These are phyloP conservation scores for Cryptomeria japonica DNA, from an alignment of 75 land plant genomes.

Conservation along the genomic window DNA sequence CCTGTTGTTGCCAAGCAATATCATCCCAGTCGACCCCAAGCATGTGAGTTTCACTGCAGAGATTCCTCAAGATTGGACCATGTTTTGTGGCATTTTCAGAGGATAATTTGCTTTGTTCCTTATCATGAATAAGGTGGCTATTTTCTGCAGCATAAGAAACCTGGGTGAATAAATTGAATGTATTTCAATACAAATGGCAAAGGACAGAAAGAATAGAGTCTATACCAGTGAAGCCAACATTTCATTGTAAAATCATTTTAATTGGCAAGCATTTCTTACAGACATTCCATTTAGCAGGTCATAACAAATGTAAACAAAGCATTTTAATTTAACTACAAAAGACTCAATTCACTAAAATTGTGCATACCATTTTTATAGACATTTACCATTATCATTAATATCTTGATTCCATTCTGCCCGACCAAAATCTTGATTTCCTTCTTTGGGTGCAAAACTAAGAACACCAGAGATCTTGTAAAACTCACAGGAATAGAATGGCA, in stretches of 20 bases:
- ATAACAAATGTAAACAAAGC: neutral
- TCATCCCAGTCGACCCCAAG: neutral
- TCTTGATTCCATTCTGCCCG: neutral
- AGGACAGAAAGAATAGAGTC: neutral
- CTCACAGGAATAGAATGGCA: neutral
- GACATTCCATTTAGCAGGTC: neutral
- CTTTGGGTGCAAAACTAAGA: constrained; percentile 5
- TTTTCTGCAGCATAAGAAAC: neutral
- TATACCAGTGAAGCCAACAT: neutral
- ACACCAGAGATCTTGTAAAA: neutral
- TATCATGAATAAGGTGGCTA: neutral
- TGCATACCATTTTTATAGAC: neutral
- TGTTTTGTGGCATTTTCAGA: neutral
- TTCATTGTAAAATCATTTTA: neutral
- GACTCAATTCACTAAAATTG: neutral
- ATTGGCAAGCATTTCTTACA: neutral
- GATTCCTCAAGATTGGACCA: neutral
- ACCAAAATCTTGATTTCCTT: neutral
- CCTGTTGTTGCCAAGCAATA: neutral
- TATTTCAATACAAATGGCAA: neutral
- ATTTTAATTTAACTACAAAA: neutral
- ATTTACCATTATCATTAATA: neutral
- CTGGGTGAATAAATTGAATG: neutral
- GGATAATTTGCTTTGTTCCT: neutral
- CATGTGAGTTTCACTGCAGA: constrained; percentile 1